A percentile compares a stretch with the other conserved stretches of the same genome.
Conservation (phyloP, 2,329 filamentous ascomycete species). For the Sphaerulina musiva region DNA sequence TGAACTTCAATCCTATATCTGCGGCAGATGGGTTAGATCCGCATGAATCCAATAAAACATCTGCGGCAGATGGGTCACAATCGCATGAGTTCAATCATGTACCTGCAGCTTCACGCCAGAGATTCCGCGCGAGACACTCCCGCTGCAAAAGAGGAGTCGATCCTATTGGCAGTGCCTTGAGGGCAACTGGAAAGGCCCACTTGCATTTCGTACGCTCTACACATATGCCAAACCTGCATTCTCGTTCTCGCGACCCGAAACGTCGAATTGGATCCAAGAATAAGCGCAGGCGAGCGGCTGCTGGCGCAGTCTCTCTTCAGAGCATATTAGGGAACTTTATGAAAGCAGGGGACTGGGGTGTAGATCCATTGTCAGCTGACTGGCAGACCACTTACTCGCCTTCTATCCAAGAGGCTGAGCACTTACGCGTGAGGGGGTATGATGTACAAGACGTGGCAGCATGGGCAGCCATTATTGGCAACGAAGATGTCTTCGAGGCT, state of each 20-base stretch:
- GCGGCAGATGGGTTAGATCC: neutral
- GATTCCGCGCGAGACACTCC: neutral
- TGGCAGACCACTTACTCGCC: slow-evolving; percentile 13
- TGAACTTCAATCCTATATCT: neutral
- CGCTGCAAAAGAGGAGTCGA: slow-evolving; percentile 8
- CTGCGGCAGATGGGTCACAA: too few species aligned
- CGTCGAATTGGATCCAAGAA: neutral
- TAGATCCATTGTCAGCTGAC: slow-evolving; percentile 12
- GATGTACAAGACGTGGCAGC: slow-evolving; percentile 21
- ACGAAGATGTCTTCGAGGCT: slow-evolving; percentile 19
- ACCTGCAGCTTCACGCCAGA: neutral
- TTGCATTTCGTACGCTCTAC: neutral
- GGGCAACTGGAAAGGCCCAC: neutral
- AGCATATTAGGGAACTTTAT: slow-evolving; percentile 7
- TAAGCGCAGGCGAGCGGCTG: neutral
- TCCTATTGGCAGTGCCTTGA: slow-evolving; percentile 8
- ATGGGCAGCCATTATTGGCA: slow-evolving; percentile 25
- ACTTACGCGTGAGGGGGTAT: slow-evolving; percentile 18
- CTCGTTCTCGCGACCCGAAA: neutral
- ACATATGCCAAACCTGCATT: slow-evolving; percentile 2
- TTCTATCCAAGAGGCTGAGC: slow-evolving; percentile 4
- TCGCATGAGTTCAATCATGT: neutral
- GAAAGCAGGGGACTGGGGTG: slow-evolving; percentile 4
- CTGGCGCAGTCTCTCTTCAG: neutral
- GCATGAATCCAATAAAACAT: neutral